Conservation (phyloP, 1,284 basidiomycete species). For the Earliella scabrosa region DNA sequence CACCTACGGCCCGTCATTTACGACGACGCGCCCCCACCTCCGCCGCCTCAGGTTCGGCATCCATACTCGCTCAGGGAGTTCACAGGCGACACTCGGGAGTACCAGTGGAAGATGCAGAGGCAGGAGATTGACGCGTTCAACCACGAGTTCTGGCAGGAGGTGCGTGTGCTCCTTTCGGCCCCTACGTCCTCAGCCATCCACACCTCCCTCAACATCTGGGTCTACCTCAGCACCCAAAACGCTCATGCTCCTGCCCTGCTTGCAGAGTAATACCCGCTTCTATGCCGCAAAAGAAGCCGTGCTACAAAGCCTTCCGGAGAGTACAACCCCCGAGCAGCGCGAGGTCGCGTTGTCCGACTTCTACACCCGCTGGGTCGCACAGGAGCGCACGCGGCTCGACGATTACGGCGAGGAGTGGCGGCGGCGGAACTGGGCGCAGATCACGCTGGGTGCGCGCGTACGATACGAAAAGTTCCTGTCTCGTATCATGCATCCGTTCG, state of each 20-base stretch:
- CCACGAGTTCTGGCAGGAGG: conserved; percentile 77
- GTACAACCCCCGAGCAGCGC: conserved; percentile 52
- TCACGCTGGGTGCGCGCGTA: conserved; percentile 57
- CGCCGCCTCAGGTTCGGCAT: conserved; percentile 42
- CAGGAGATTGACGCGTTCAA: conserved; percentile 74
- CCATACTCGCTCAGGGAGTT: conserved; percentile 80
- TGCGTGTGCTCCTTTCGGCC: conserved; percentile 42
- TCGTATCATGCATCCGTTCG: conserved; percentile 25
- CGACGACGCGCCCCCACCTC: conserved; percentile 50
- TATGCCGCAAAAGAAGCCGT: conserved; percentile 63
- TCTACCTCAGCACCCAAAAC: not conserved
- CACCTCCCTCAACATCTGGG: not conserved
- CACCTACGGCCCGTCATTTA: conserved; percentile 79
- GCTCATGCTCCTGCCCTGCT: not conserved
- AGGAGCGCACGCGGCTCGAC: conserved; percentile 60
- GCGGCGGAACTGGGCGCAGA: conserved; percentile 56
- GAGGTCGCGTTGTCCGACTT: conserved; percentile 73
- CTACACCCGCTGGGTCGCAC: conserved; percentile 70
- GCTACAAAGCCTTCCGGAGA: conserved; percentile 57
- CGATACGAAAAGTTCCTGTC: conserved; percentile 46
- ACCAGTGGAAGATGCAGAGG: conserved; percentile 70
- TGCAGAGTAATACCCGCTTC: conserved; percentile 79
- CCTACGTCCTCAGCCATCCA: not conserved
- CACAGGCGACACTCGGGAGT: conserved; percentile 49
- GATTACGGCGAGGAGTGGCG: conserved; percentile 69